A percentile compares a stretch with the other conserved stretches of the same genome.
phyloP scores from a whole-genome alignment of 768 basidiomycete species.

The Boletus rex-veris region DNA sequence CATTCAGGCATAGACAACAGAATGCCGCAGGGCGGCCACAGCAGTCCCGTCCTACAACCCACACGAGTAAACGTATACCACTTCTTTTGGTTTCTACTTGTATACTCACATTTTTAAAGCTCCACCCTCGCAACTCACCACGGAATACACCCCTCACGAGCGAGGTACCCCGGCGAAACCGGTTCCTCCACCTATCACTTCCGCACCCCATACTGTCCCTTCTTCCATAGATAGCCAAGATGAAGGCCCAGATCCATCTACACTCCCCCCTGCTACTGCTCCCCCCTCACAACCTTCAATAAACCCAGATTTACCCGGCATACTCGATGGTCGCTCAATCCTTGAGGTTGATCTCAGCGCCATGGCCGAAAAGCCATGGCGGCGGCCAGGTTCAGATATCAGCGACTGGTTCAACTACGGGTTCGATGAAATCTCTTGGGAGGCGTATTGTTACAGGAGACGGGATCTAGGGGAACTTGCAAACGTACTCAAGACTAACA shows the following conservation, averaged over 20 bases:
- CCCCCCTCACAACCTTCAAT: constrained; percentile 79
- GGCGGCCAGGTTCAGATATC: constrained; percentile 86
- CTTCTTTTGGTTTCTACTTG: background rate
- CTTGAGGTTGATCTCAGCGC: constrained; percentile 79
- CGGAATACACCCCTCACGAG: constrained; percentile 77
- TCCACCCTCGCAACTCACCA: constrained; percentile 62
- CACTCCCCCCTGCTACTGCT: constrained; percentile 62
- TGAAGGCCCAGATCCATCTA: constrained; percentile 59
- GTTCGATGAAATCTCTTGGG: constrained; percentile 96
- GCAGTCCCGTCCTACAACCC: constrained; percentile 30
- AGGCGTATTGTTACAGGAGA: constrained; percentile 83
- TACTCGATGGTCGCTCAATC: constrained; percentile 72
- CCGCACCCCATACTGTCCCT: constrained; percentile 21
- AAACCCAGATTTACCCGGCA: constrained; percentile 63
- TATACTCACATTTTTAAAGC: constrained; percentile 17
- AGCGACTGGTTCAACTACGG: constrained; percentile 99
- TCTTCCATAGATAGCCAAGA: constrained; percentile 29
- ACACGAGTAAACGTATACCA: constrained; percentile 30
- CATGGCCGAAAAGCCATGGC: constrained; percentile 84
- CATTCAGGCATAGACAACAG: constrained; percentile 31
- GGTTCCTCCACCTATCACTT: constrained; percentile 13
- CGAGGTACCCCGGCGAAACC: constrained; percentile 46
- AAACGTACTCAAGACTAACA: constrained; percentile 75
- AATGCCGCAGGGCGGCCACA: constrained; percentile 31
- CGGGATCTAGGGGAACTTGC: constrained; percentile 79